These are phyloP conservation scores for Neohortaea acidophila DNA, from an alignment of 495 filamentous ascomycete genomes.

Conservation along the genomic window DNA sequence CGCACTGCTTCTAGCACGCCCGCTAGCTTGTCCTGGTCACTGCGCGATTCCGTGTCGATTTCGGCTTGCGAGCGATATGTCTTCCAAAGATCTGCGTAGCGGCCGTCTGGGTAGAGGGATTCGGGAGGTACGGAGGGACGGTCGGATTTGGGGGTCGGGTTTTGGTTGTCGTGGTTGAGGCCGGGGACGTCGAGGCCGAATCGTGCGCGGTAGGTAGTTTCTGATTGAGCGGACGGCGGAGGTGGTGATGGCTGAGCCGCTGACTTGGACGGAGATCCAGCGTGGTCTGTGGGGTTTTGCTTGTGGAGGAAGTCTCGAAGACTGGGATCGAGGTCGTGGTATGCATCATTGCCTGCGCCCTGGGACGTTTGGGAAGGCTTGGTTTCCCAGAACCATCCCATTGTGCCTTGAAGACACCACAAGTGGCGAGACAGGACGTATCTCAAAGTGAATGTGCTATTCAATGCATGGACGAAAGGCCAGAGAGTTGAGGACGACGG, in stretches of 20 bases:
- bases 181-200: slow-evolving; percentile 12
- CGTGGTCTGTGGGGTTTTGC: slow-evolving; percentile 33
- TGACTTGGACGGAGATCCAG: slow-evolving; percentile 13
- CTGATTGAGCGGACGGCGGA: slow-evolving; percentile 12
- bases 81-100: slow-evolving; percentile 89
- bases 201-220: slow-evolving; percentile 13
- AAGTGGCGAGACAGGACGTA: no score
- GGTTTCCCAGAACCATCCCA: slow-evolving; percentile 63
- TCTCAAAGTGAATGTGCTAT: no score
- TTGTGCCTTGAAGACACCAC: no score
- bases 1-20: slow-evolving; percentile 74
- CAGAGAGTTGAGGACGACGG: no score
- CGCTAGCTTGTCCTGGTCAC: slow-evolving; percentile 54
- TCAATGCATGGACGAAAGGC: no score
- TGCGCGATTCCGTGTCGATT: slow-evolving; percentile 47
- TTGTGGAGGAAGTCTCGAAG: slow-evolving; percentile 72
- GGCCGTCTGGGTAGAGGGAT: slow-evolving; percentile 60
- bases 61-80: slow-evolving; percentile 55
- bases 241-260: slow-evolving; percentile 14
- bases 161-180: slow-evolving; percentile 26
- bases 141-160: slow-evolving; percentile 1
- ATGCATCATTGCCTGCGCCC: slow-evolving; percentile 47
- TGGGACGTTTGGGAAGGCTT: not conserved
- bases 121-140: slow-evolving; percentile 31
- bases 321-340: slow-evolving; percentile 67